Base-by-base conservation (phyloP, 176 grass and related monocot genomes). In the Ananas comosus region DNA sequence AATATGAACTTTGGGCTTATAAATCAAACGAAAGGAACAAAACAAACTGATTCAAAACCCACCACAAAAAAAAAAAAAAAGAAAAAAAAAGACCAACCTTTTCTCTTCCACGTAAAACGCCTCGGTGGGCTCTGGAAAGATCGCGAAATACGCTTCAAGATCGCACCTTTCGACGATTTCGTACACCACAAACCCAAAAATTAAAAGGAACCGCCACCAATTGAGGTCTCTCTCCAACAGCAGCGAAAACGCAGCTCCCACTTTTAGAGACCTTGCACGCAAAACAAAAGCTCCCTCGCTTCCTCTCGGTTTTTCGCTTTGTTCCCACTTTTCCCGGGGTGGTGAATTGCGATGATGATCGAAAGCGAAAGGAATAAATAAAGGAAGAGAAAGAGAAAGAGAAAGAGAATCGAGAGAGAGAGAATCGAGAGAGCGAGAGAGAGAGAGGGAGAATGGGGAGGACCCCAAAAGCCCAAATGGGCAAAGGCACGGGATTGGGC, bases 341-440 rank as follows among this genome's bases (percentile, higher is more conserved):
- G 56, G 56, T 5, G 56, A 9, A 21, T 42, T 42, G 4, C 7
- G 4, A 7, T 42, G 56, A 61, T 19, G 56, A 61, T 16, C 56
- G 56, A 61, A 10, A 61, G 56, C 56, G 56, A 61, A 19, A 57
- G 12, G 4, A 42, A 6, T 17, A 16, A 54, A 54, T 2, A 17
- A 57, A 57, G 53, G 53, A 16, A 17, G 53, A 57, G 53, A 57
- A 10, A 70, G 75, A 70, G 75, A 50, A 33, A 70, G 75, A 50
- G 52, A 70, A 51, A 11, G 75, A 65, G 1, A 52, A 51, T 50
- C 51, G 11, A 78, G 75, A 63, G 75, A 50, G 28, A 78, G 52
- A 70, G 75, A 17, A 76, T 64, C 23, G 75, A 65, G 3, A 66
- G 68, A 57, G 68, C 58, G 75, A 33, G 58, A 69, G 18, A 13